Conservation (phyloP, 306 rosid species). For the Cicer pinnatifidum region DNA sequence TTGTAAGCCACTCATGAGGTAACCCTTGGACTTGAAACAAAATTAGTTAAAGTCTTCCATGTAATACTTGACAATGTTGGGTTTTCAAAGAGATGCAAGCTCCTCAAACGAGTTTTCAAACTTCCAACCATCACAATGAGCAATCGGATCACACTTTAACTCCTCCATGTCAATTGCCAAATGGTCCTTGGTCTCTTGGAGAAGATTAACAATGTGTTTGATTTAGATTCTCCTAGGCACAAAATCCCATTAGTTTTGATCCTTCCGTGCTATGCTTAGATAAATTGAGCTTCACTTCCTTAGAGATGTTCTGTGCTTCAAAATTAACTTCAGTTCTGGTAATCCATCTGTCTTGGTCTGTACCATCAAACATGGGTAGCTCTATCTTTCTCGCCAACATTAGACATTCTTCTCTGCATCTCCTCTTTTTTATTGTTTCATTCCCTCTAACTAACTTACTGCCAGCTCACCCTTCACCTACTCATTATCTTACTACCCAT, state of each 20-base stretch:
- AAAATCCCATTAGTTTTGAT: not conserved
- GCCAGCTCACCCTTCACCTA: conserved; percentile 7
- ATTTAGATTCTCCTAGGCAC: not conserved
- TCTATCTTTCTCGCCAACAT: not conserved
- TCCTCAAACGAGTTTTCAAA: not conserved
- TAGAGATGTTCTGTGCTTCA: not conserved
- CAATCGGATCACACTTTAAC: not conserved
- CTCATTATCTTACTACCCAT: not conserved
- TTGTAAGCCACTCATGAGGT: not conserved
- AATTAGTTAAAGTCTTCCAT: not conserved
- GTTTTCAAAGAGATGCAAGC: not conserved
- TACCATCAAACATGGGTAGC: not conserved
- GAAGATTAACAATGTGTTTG: conserved; percentile 2
- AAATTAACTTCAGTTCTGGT: not conserved
- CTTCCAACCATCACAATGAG: not conserved
- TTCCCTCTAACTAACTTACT: not conserved
- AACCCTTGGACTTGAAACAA: not conserved
- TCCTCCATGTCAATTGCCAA: not conserved
- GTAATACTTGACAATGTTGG: not conserved
- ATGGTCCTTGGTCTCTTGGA: not conserved
- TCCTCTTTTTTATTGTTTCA: conserved; percentile 2
- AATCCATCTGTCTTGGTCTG: not conserved
- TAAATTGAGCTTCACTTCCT: not conserved
- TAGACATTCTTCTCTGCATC: not conserved
- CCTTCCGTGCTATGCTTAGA: not conserved